These are phyloP conservation scores for Hortiboletus campestris DNA, from an alignment of 768 basidiomycete genomes.

Conservation along the genomic window DNA sequence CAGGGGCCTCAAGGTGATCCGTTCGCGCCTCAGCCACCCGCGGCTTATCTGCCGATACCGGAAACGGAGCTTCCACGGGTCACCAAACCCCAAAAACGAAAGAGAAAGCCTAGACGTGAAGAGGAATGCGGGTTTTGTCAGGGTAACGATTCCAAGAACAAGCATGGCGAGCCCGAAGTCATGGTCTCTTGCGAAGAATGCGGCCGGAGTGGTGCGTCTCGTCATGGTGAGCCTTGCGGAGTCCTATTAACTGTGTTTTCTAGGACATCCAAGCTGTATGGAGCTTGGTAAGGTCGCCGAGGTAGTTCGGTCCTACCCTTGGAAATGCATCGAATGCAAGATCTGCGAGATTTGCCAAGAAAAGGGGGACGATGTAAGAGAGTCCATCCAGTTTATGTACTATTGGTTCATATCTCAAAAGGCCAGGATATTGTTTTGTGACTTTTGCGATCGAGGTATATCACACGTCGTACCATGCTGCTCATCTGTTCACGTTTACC, in stretches of 20 bases:
- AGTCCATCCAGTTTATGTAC: slow-evolving; percentile 9
- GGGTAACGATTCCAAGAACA: slow-evolving; percentile 62
- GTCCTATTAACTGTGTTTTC: not conserved
- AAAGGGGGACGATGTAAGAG: slow-evolving; percentile 86
- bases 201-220: slow-evolving; percentile 70
- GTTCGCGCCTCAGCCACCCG: slow-evolving; percentile 64
- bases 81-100: slow-evolving; percentile 47
- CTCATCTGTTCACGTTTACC: slow-evolving; percentile 2
- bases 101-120: slow-evolving; percentile 50
- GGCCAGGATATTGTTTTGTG: slow-evolving; percentile 86
- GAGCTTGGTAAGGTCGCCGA: slow-evolving; percentile 56
- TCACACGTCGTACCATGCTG: slow-evolving; percentile 7
- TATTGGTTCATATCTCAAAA: slow-evolving; percentile 34
- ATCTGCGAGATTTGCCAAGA: slow-evolving; percentile 81
- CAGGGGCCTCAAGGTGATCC: slow-evolving; percentile 82
- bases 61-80: slow-evolving; percentile 41
- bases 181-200: slow-evolving; percentile 84
- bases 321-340: slow-evolving; percentile 93
- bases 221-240: not conserved
- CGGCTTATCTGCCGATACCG: slow-evolving; percentile 50
- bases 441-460: slow-evolving; percentile 87
- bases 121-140: slow-evolving; percentile 76
- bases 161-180: slow-evolving; percentile 51
- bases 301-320: slow-evolving; percentile 68
- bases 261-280: slow-evolving; percentile 89